Conservation (phyloP, 2,329 filamentous ascomycete genomes). For the Stenocarpella maydis region DNA sequence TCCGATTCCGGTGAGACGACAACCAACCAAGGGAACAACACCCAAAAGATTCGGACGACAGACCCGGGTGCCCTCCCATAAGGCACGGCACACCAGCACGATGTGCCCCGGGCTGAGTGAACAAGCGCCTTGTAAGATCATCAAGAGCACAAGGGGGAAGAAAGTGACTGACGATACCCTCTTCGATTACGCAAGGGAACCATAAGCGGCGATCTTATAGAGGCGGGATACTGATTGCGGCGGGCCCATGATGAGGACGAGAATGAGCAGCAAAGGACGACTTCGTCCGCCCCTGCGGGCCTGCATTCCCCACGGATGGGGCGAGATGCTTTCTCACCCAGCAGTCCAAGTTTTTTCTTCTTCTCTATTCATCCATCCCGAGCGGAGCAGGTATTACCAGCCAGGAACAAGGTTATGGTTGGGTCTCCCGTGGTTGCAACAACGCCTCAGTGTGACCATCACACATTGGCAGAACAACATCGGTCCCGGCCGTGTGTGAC, state of each 20-base stretch:
- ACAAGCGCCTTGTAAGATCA: not conserved
- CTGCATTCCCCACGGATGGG: not conserved
- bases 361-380: not conserved
- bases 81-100: constrained; percentile 1
- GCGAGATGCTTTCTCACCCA: not conserved
- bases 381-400: not conserved
- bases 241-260: not conserved
- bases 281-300: not conserved
- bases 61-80: not conserved
- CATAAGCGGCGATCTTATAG: constrained; percentile 25
- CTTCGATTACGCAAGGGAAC: constrained; percentile 4
- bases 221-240: not conserved
- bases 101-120: not conserved
- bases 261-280: not conserved
- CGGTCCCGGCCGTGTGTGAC: constrained; percentile 16
- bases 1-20: not conserved
- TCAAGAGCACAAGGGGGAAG: not conserved
- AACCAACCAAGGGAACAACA: not conserved
- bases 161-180: constrained; percentile 13
- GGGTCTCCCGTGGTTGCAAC: not conserved
- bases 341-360: not conserved
- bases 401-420: not conserved
- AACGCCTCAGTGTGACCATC: not conserved
- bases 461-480: not conserved
- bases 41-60: not conserved